These are phyloP conservation scores for Sapria himalayana DNA, from an alignment of 345 rosid genomes.

Conservation along the genomic window DNA sequence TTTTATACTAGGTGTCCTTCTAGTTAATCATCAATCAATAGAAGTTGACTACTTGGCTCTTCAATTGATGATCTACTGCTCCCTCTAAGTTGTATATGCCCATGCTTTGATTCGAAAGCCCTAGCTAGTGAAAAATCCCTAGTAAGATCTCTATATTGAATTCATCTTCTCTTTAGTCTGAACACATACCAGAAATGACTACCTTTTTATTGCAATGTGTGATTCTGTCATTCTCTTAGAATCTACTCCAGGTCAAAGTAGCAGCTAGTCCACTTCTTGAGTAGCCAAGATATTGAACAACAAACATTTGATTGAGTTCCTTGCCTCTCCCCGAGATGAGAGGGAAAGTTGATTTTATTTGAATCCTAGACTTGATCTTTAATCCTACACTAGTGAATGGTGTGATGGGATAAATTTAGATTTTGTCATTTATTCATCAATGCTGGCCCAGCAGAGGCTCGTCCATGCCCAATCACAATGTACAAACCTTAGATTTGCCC, in stretches of 20 bases:
- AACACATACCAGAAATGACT: too few relatives aligned
- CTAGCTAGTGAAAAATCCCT: background rate
- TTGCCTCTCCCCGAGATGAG: background rate
- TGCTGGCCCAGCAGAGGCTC: constrained; percentile 8
- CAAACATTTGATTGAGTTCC: too few relatives aligned
- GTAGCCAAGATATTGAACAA: too few relatives aligned
- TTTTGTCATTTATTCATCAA: constrained; percentile 5
- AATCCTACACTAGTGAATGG: constrained; percentile 3
- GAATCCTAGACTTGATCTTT: constrained; percentile 2
- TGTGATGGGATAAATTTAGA: constrained; percentile 5
- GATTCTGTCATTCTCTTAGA: too few relatives aligned
- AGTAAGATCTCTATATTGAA: too few relatives aligned
- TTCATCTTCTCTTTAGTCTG: too few relatives aligned
- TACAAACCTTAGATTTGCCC: background rate
- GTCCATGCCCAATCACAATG: constrained; percentile 9
- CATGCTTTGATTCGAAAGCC: background rate
- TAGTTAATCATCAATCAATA: constrained; percentile 1
- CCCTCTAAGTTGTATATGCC: background rate
- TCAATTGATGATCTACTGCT: constrained; percentile 3
- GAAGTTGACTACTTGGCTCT: constrained; percentile 4
- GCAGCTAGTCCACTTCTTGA: too few relatives aligned
- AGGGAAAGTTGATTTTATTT: background rate
- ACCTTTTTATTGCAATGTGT: too few relatives aligned
- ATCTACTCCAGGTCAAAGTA: too few relatives aligned
- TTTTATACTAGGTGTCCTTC: constrained; percentile 4